Conservation (phyloP, 1,284 basidiomycete genomes). For the Trametes pubescens region DNA sequence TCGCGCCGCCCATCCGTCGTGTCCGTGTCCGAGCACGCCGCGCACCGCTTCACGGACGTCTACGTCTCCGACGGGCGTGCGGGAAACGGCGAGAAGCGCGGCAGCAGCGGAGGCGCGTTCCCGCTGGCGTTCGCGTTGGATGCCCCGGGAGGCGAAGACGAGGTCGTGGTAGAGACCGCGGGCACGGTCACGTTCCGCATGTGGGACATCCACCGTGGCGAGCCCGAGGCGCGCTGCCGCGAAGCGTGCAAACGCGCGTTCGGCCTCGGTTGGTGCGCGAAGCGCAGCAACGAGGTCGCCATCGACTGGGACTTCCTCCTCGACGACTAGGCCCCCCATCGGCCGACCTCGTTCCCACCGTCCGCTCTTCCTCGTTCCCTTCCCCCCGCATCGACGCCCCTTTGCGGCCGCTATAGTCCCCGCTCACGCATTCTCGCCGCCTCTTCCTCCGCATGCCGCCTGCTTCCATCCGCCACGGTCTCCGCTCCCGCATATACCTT, state of each 20-base stretch:
- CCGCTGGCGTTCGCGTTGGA: constrained; percentile 40
- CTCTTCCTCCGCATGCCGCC: constrained; percentile 11
- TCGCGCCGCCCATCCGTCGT: constrained; percentile 43
- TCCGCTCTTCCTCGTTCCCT: not conserved
- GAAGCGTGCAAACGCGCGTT: constrained; percentile 73
- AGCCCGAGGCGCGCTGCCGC: constrained; percentile 65
- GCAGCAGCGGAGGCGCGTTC: constrained; percentile 1
- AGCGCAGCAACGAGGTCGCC: constrained; percentile 58
- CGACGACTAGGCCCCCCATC: constrained; percentile 55
- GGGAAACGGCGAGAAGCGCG: constrained; percentile 21
- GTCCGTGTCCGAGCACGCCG: constrained; percentile 34
- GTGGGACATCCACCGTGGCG: constrained; percentile 75
- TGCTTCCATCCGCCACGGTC: constrained; percentile 5
- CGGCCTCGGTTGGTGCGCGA: constrained; percentile 55
- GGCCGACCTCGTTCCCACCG: not conserved
- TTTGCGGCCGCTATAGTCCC: constrained; percentile 11
- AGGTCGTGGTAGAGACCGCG: constrained; percentile 64
- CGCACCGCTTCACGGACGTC: constrained; percentile 43
- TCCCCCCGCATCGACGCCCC: constrained; percentile 13
- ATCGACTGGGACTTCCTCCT: constrained; percentile 83
- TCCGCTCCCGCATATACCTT: constrained; percentile 11
- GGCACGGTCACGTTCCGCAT: constrained; percentile 74
- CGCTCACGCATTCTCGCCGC: constrained; percentile 15
- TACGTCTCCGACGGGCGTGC: constrained; percentile 38
- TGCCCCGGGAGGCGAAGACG: constrained; percentile 49